These are phyloP conservation scores for Singerocomus rubriflavus DNA, from an alignment of 1,284 basidiomycete genomes.

Conservation along the genomic window DNA sequence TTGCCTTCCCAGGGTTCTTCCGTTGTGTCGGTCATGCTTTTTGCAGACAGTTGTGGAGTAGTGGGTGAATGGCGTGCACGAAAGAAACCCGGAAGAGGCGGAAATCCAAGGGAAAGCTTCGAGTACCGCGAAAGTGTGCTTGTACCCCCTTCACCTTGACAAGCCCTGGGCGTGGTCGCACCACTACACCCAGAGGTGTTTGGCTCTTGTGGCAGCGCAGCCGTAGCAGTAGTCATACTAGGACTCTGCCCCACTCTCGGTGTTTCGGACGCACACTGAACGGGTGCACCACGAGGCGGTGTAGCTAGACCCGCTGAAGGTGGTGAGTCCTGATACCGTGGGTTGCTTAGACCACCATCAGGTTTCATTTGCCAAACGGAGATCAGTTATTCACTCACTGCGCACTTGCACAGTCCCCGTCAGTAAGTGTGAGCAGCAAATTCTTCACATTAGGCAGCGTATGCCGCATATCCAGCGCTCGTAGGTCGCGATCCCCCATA, in stretches of 20 bases:
- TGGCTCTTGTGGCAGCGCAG: slow-evolving; percentile 31
- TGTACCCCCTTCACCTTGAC: slow-evolving; percentile 25
- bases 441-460: slow-evolving; percentile 97
- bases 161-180: slow-evolving; percentile 49
- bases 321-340: slow-evolving; percentile 23
- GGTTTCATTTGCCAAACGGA: not conserved
- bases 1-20: slow-evolving; percentile 27
- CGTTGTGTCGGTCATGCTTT: slow-evolving; percentile 23
- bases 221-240: slow-evolving; percentile 14
- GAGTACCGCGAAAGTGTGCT: slow-evolving; percentile 37
- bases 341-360: slow-evolving; percentile 23
- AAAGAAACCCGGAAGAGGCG: slow-evolving; percentile 62
- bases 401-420: slow-evolving; percentile 51
- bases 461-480: slow-evolving; percentile 89
- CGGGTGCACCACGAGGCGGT: slow-evolving; percentile 22
- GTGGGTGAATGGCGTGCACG: slow-evolving; percentile 55
- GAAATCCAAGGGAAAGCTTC: slow-evolving; percentile 51
- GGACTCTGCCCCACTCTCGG: slow-evolving; percentile 35
- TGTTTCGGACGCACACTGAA: slow-evolving; percentile 28
- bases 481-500: slow-evolving; percentile 85
- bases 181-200: slow-evolving; percentile 49
- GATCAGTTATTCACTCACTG: slow-evolving; percentile 38
- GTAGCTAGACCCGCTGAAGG: slow-evolving; percentile 27
- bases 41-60: slow-evolving; percentile 16
- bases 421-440: slow-evolving; percentile 80